A percentile compares a stretch with the other conserved stretches of the same genome.
phyloP scores from a whole-genome alignment of 495 filamentous ascomycete species.

The Coniosporium apollinis region DNA sequence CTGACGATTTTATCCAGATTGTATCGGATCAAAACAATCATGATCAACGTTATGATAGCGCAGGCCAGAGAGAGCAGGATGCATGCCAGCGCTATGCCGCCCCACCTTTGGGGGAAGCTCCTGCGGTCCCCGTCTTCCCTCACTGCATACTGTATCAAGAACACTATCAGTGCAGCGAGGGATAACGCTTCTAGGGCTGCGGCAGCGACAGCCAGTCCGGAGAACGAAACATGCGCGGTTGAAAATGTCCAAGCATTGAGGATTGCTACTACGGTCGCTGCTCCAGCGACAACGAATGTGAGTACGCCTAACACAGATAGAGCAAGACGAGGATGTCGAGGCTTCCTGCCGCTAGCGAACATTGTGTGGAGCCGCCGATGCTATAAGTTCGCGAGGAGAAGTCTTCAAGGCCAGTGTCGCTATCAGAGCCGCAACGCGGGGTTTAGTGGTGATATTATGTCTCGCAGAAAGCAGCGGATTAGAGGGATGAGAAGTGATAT shows the following conservation, averaged over 20 bases:
- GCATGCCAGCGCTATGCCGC: neutral
- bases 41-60: constrained; percentile 2
- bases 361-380: too few relatives aligned
- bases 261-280: neutral
- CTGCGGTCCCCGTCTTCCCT: neutral
- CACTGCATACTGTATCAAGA: neutral
- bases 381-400: too few relatives aligned
- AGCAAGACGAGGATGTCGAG: too few relatives aligned
- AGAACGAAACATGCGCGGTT: neutral
- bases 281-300: neutral
- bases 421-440: too few relatives aligned
- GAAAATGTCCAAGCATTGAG: neutral
- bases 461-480: too few relatives aligned
- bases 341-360: too few relatives aligned
- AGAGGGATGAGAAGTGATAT: too few relatives aligned
- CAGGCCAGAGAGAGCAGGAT: neutral
- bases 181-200: neutral
- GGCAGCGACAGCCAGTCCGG: constrained; percentile 1
- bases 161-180: neutral
- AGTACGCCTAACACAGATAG: neutral
- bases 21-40: neutral
- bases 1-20: neutral
- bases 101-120: neutral
- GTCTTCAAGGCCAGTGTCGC: too few relatives aligned
- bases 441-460: too few relatives aligned